Conservation (phyloP, 257 asterid species). For the Ophiorrhiza pumila region DNA sequence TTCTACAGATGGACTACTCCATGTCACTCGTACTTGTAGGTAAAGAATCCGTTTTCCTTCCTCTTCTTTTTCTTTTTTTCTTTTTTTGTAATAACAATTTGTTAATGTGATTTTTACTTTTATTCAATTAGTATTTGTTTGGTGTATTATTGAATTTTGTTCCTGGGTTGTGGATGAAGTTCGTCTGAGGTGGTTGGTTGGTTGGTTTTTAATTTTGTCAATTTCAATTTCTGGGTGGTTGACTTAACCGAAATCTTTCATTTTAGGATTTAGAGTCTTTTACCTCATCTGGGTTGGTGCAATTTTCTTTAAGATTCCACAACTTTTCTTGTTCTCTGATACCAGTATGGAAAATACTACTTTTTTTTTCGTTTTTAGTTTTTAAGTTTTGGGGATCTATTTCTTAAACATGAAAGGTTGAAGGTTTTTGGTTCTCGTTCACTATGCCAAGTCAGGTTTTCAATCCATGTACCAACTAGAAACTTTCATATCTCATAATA, state of each 20-base stretch:
- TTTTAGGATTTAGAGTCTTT: background rate
- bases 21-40: constrained; percentile 57
- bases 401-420: background rate
- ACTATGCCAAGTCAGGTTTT: background rate
- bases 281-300: background rate
- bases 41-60: constrained; percentile 15
- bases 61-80: constrained; percentile 1
- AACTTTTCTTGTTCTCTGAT: background rate
- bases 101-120: background rate
- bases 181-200: background rate
- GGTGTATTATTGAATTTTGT: background rate
- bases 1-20: constrained; percentile 65
- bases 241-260: background rate
- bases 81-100: too few relatives aligned
- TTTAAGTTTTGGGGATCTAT: background rate
- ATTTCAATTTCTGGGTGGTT: background rate
- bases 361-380: background rate
- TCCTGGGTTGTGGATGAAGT: background rate
- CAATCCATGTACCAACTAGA: background rate
- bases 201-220: background rate
- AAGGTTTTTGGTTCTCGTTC: background rate
- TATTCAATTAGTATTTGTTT: background rate
- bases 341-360: background rate
- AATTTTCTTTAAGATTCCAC: background rate
- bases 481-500: background rate